A percentile compares a stretch with the other conserved stretches of the same genome.
Evolutionary conservation across 202 grass and related monocot genomes (phyloP).

Genomic region (Elaeis oleifera): DNA sequence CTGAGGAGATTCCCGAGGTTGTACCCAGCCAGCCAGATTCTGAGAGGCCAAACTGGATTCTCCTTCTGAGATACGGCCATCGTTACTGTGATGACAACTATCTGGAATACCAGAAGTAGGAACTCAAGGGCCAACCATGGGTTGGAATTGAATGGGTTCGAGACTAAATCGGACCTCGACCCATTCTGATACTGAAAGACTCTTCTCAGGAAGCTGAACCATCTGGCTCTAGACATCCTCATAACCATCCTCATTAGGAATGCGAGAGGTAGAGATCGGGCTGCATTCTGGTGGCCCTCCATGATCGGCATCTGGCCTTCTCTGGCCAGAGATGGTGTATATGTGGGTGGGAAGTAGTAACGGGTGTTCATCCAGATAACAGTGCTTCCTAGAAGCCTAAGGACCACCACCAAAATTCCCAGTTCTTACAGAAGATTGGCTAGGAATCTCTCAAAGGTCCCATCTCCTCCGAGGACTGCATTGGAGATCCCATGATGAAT

Average conservation of each 20-base stretch:
- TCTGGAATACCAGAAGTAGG: slow-evolving; percentile 45
- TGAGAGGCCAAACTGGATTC: slow-evolving; percentile 74
- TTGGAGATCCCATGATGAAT: too few species aligned
- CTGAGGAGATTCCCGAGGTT: slow-evolving; percentile 80
- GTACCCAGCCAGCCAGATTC: slow-evolving; percentile 75
- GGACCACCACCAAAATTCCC: too few species aligned
- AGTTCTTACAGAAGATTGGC: too few species aligned
- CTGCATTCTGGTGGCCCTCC: background rate
- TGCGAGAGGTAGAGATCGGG: slow-evolving; percentile 19
- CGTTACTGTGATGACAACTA: slow-evolving; percentile 38
- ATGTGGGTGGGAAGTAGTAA: too few species aligned
- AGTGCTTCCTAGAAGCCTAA: too few species aligned
- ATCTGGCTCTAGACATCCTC: slow-evolving; percentile 65
- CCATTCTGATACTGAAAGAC: slow-evolving; percentile 97
- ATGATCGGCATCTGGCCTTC: background rate
- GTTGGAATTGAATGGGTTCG: slow-evolving; percentile 82
- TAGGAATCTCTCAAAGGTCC: too few species aligned
- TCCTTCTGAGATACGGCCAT: slow-evolving; percentile 43
- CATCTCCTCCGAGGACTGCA: too few species aligned
- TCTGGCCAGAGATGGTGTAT: too few species aligned
- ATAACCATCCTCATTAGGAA: slow-evolving; percentile 55
- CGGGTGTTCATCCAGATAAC: too few species aligned
- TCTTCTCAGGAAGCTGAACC: slow-evolving; percentile 85
- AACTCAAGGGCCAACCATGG: slow-evolving; percentile 72
- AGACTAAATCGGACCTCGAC: slow-evolving; percentile 70